These are phyloP conservation scores for Diutina rugosa DNA, from an alignment of 1,139 yeast genomes.

Conservation along the genomic window DNA sequence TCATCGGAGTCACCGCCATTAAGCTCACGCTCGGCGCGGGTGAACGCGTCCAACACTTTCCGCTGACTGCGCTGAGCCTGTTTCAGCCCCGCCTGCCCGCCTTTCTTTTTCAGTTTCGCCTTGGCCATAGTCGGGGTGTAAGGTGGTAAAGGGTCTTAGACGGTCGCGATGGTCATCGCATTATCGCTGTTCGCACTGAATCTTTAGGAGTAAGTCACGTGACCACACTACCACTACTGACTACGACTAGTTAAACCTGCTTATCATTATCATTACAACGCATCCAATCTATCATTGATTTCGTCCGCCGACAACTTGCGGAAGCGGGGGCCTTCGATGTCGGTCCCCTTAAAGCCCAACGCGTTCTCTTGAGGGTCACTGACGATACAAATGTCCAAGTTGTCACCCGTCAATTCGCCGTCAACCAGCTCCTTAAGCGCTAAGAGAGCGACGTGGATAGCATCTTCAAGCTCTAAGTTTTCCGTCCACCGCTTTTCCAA, in stretches of 20 bases:
- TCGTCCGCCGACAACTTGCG: constrained; percentile 79
- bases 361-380: constrained; percentile 74
- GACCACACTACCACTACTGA: too few relatives aligned
- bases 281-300: constrained; percentile 88
- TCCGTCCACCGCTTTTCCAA: constrained; percentile 97
- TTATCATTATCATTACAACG: constrained; percentile 34
- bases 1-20: constrained; percentile 7
- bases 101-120: neutral
- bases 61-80: neutral
- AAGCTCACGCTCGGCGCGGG: constrained; percentile 27
- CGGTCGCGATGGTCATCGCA: neutral
- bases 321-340: constrained; percentile 75
- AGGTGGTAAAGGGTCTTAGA: too few relatives aligned
- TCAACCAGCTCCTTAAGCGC: constrained; percentile 95
- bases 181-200: neutral
- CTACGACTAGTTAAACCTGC: too few relatives aligned
- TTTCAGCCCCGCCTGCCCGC: neutral
- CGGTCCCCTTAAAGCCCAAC: constrained; percentile 81
- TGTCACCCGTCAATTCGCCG: constrained; percentile 95
- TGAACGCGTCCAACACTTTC: constrained; percentile 32
- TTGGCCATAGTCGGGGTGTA: neutral
- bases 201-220: neutral
- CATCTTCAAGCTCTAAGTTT: constrained; percentile 93
- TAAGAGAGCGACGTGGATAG: constrained; percentile 88
- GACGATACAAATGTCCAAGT: constrained; percentile 83